phyloP scores from a whole-genome alignment of 192 early-diverging fungal genomes.

The Coemansia sp. region DNA sequence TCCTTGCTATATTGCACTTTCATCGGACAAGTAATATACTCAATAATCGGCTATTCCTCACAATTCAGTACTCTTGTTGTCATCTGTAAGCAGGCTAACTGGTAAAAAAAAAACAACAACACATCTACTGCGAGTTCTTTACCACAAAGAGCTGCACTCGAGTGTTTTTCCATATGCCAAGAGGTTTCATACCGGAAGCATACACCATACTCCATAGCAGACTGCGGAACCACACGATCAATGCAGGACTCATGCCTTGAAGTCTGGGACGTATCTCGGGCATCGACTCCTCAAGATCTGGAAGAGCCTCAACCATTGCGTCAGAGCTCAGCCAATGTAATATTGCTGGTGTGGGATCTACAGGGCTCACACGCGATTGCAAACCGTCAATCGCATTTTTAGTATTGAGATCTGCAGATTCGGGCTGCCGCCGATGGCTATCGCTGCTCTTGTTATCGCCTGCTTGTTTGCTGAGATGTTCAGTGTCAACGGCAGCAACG shows the following conservation, averaged over 20 bases:
- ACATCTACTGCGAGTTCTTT: conserved; percentile 20
- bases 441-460: conserved; percentile 8
- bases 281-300: conserved; percentile 50
- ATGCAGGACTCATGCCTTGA: conserved; percentile 59
- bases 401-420: not conserved
- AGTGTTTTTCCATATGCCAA: conserved; percentile 69
- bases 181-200: conserved; percentile 57
- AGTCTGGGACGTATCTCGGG: conserved; percentile 61
- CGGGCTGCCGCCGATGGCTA: not conserved
- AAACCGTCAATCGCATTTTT: conserved; percentile 18
- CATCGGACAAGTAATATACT: no score
- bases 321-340: conserved; percentile 51
- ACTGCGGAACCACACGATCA: conserved; percentile 71
- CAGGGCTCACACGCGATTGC: conserved; percentile 16
- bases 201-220: conserved; percentile 74
- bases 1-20: no score
- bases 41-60: no score
- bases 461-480: not conserved
- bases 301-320: conserved; percentile 27
- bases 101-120: not conserved
- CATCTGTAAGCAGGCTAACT: not conserved
- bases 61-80: not conserved
- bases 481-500: conserved; percentile 1
- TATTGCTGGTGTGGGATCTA: conserved; percentile 53
- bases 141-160: conserved; percentile 60